Percentiles rank a stretch among this genome's conserved stretches.
Evolutionary conservation across 768 basidiomycete species (phyloP).

Genomic region (Pleurotus cornucopiae): DNA sequence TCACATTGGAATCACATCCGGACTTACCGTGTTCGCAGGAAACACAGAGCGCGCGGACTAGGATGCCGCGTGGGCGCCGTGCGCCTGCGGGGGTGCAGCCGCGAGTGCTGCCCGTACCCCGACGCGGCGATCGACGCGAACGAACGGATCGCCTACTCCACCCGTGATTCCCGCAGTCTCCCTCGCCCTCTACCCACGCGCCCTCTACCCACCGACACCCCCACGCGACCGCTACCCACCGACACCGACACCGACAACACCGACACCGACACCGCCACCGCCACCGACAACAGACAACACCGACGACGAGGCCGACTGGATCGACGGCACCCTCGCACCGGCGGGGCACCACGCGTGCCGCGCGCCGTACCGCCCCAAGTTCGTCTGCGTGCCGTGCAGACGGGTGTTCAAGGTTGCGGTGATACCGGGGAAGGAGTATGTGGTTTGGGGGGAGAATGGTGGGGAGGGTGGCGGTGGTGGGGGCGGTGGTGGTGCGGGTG

Average conservation of each 20-base stretch:
- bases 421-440: conserved; percentile 9
- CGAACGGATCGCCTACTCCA: conserved; percentile 11
- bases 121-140: conserved; percentile 3
- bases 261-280: too few relatives aligned
- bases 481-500: too few relatives aligned
- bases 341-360: conserved; percentile 8
- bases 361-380: conserved; percentile 8
- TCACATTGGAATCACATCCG: too few relatives aligned
- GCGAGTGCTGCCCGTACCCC: conserved; percentile 9
- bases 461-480: too few relatives aligned
- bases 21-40: neutral
- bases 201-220: neutral
- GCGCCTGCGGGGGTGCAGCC: conserved; percentile 7
- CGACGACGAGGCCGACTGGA: too few relatives aligned
- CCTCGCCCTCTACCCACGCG: conserved; percentile 1
- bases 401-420: conserved; percentile 11
- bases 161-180: neutral
- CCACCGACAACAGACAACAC: too few relatives aligned
- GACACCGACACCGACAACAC: neutral
- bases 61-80: conserved; percentile 10
- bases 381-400: conserved; percentile 10
- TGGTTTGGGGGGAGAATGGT: neutral
- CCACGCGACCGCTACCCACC: neutral
- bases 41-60: neutral
- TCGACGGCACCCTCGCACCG: conserved; percentile 1